Conservation (phyloP, 768 basidiomycete species). For the Mrakia blollopis region DNA sequence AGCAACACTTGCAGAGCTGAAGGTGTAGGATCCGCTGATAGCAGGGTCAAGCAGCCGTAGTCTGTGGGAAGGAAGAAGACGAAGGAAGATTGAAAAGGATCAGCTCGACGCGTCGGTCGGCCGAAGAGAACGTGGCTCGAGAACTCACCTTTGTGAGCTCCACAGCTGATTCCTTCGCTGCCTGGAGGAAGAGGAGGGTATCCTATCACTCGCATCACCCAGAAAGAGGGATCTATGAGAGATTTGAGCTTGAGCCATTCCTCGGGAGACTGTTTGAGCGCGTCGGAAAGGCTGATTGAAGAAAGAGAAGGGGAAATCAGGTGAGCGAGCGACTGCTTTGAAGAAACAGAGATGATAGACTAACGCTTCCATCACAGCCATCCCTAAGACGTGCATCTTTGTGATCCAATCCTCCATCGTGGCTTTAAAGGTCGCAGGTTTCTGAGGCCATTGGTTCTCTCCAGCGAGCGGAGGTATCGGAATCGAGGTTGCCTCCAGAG, state of each 20-base stretch:
- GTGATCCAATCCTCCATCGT: slow-evolving; percentile 70
- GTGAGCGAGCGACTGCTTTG: neutral
- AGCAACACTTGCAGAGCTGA: slow-evolving; percentile 79
- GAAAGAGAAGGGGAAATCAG: neutral
- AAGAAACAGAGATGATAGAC: slow-evolving; percentile 39
- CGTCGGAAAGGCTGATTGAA: slow-evolving; percentile 64
- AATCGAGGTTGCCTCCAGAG: neutral
- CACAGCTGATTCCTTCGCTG: slow-evolving; percentile 80
- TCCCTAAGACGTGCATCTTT: slow-evolving; percentile 78
- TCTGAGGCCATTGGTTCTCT: slow-evolving; percentile 75
- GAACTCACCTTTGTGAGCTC: slow-evolving; percentile 69
- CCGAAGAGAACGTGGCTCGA: slow-evolving; percentile 27
- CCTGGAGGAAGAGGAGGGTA: slow-evolving; percentile 80
- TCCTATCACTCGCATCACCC: slow-evolving; percentile 82
- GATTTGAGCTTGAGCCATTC: slow-evolving; percentile 66
- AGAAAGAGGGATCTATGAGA: slow-evolving; percentile 78
- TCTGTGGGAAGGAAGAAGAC: slow-evolving; percentile 49
- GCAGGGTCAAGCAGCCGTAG: slow-evolving; percentile 86
- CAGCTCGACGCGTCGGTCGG: slow-evolving; percentile 4
- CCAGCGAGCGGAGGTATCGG: slow-evolving; percentile 45
- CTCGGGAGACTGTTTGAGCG: slow-evolving; percentile 63
- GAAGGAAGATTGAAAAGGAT: neutral
- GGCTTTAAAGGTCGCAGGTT: slow-evolving; percentile 55
- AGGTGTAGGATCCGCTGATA: slow-evolving; percentile 75
- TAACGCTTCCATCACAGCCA: slow-evolving; percentile 80